Base-by-base conservation (phyloP, 768 basidiomycete species). In the Suillus luteus region DNA sequence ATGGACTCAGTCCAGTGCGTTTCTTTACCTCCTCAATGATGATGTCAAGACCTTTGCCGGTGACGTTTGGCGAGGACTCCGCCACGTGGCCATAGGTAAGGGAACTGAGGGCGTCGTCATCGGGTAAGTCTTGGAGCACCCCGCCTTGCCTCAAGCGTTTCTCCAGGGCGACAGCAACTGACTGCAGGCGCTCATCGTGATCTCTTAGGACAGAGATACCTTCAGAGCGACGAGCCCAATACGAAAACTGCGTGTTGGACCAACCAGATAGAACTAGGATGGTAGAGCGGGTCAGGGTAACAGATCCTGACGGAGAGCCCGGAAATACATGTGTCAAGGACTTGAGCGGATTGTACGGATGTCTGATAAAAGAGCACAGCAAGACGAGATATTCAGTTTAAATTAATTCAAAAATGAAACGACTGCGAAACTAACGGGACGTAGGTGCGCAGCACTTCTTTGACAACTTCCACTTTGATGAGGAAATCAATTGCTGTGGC, bases 211-310 rank as follows among this genome's bases (percentile, higher is more conserved):
- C 82, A 57, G 81, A 82, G 52, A 83, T 78, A 35, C 80, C 82
- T 69, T 84, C 83, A 6, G 78, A 72, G 37, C 82, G 81, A 59
- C 82, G 81, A n/a, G 82, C 80, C 83, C 82, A 83, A 64, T 84
- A 84, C 54, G 82, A 83, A 58, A 83, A 83, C 62, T 84, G 83
- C 10, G 82, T 83, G 58, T 84, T 83, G 22, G 82, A 84, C 82
- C 82, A 84, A 63, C 82, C 82, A 6, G 82, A 82, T 58, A 83
- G 76, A 52, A 78, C 71, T 58, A 83, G 79, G 59, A 83, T 79
- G 51, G 80, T 80, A 44, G 81, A 78, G 49, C 83, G 80, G 27
- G 81, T 84, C 59, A 83, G 76, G 33, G 76, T 79, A 59, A 83
- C 83, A 62, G 74, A 74, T 46, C 82, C 83, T 12, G 75, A 70